Percentiles rank a stretch among this genome's conserved stretches.
Evolutionary conservation across 257 asterid genomes (phyloP).

Genomic region (Ballota nigra): DNA sequence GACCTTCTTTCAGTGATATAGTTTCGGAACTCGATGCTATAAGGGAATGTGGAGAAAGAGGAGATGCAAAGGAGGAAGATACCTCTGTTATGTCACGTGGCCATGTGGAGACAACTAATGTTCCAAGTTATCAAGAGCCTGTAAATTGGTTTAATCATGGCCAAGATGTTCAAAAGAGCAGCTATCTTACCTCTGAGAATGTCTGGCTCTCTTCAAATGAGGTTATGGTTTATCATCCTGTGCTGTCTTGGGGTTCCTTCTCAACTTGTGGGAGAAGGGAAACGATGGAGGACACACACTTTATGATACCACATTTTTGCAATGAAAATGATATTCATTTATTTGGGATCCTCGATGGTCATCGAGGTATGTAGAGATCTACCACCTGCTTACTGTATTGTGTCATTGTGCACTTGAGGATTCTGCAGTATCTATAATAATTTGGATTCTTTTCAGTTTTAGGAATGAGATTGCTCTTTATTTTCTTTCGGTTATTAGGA

Average conservation of each 20-base stretch:
- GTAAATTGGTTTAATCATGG: slow-evolving; percentile 79
- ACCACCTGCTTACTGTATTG: slow-evolving; percentile 6
- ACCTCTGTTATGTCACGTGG: slow-evolving; percentile 21
- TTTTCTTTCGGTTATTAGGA: background rate
- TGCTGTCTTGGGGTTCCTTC: slow-evolving; percentile 84
- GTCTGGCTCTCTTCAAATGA: slow-evolving; percentile 45
- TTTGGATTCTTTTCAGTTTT: no score
- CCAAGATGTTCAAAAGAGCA: slow-evolving; percentile 37
- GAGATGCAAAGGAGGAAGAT: no score
- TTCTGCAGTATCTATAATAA: background rate
- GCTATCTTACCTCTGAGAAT: slow-evolving; percentile 36
- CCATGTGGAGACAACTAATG: slow-evolving; percentile 24
- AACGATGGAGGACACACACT: slow-evolving; percentile 89
- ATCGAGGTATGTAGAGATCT: slow-evolving; percentile 71
- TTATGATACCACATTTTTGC: slow-evolving; percentile 58
- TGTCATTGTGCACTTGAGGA: slow-evolving; percentile 1
- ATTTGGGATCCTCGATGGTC: slow-evolving; percentile 93
- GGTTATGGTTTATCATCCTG: slow-evolving; percentile 53
- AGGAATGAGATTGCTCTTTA: background rate
- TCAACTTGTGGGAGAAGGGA: slow-evolving; percentile 95
- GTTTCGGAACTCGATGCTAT: slow-evolving; percentile 58
- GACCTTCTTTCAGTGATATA: slow-evolving; percentile 71
- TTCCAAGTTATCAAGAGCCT: slow-evolving; percentile 53
- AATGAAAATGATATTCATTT: slow-evolving; percentile 54
- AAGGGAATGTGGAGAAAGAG: no score